Percentiles rank a stretch among this genome's conserved stretches.
These are phyloP conservation scores for Penicillium hesseltinei DNA, from an alignment of 2,329 filamentous ascomycete species.

Conservation along the genomic window DNA sequence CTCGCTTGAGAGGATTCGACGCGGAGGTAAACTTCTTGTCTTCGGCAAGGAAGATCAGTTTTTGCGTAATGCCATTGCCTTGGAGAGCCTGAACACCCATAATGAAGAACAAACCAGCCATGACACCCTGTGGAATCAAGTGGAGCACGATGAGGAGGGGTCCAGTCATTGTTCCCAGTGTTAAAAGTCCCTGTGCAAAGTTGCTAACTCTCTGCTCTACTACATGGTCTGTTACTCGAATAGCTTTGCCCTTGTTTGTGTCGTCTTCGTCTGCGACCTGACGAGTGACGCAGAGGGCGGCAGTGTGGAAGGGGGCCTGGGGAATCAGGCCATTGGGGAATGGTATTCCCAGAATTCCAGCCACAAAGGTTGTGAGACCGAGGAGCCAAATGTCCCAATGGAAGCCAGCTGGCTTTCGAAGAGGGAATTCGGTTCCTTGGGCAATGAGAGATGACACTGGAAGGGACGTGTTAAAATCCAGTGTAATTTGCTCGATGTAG, in stretches of 20 bases:
- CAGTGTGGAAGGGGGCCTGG: slow-evolving; percentile 79
- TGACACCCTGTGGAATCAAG: slow-evolving; percentile 74
- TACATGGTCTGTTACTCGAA: slow-evolving; percentile 61
- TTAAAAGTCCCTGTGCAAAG: slow-evolving; percentile 72
- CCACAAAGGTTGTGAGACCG: slow-evolving; percentile 72
- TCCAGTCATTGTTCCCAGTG: slow-evolving; percentile 74
- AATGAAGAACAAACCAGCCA: slow-evolving; percentile 79
- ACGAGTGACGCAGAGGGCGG: slow-evolving; percentile 70
- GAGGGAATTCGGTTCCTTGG: slow-evolving; percentile 78
- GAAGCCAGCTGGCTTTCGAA: slow-evolving; percentile 77
- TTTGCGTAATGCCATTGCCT: slow-evolving; percentile 73
- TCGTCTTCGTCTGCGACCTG: slow-evolving; percentile 57
- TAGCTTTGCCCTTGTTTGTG: slow-evolving; percentile 56
- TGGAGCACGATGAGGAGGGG: slow-evolving; percentile 72
- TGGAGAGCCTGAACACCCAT: slow-evolving; percentile 79
- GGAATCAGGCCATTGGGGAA: slow-evolving; percentile 83
- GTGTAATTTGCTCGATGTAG: too few species aligned
- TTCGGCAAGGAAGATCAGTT: slow-evolving; percentile 67
- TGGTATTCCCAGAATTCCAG: slow-evolving; percentile 72
- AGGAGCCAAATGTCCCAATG: slow-evolving; percentile 84
- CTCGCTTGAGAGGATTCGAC: slow-evolving; percentile 58
- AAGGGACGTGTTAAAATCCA: neutral
- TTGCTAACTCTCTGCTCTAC: slow-evolving; percentile 76
- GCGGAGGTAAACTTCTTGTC: slow-evolving; percentile 61
- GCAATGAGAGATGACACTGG: slow-evolving; percentile 77